These are phyloP conservation scores for Terfezia boudieri DNA, from an alignment of 495 filamentous ascomycete genomes.

Conservation along the genomic window DNA sequence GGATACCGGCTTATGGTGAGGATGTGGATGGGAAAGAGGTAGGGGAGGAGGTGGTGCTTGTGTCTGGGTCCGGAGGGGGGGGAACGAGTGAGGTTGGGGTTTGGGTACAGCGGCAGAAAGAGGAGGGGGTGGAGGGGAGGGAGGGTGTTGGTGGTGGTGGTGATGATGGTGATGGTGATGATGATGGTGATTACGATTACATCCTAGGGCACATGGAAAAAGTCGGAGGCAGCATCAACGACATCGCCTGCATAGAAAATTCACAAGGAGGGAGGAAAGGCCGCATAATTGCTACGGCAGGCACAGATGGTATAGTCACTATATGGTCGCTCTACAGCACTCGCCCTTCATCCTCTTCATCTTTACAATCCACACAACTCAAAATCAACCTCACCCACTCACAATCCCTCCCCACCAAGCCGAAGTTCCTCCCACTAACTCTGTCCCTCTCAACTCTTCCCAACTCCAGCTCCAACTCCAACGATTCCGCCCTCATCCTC, in stretches of 20 bases:
- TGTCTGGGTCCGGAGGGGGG: neutral
- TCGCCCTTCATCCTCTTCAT: conserved; percentile 7
- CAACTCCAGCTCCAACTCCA: conserved; percentile 22
- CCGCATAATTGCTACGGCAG: neutral
- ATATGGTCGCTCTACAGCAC: neutral
- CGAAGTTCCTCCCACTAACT: conserved; percentile 58
- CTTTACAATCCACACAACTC: conserved; percentile 13
- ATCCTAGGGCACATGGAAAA: neutral
- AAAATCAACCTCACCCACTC: conserved; percentile 26
- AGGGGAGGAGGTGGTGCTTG: neutral
- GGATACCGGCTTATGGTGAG: neutral
- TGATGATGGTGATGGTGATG: neutral
- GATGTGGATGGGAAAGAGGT: neutral
- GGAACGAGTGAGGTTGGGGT: neutral
- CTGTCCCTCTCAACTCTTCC: conserved; percentile 33
- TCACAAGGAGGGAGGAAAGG: neutral
- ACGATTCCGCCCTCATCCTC: conserved; percentile 29
- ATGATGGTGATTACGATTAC: neutral
- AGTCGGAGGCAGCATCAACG: neutral
- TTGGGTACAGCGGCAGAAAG: neutral
- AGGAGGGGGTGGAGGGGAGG: neutral
- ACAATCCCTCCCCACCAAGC: conserved; percentile 50
- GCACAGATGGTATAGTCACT: neutral
- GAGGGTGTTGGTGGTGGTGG: neutral
- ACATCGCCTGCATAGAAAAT: neutral